Conservation (phyloP, 495 filamentous ascomycete genomes). For the Tuber melanosporum region DNA sequence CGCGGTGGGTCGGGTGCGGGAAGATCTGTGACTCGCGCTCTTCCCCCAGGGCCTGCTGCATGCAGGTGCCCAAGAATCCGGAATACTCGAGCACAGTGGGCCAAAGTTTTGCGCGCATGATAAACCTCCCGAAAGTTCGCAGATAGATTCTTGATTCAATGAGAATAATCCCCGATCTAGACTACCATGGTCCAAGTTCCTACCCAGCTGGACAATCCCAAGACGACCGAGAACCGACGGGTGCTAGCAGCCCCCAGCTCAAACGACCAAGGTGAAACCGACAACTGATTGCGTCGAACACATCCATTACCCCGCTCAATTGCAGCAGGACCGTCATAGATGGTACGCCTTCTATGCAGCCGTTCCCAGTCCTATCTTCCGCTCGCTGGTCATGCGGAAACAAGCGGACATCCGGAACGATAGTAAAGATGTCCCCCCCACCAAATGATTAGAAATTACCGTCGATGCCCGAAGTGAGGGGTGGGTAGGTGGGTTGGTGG, state of each 20-base stretch:
- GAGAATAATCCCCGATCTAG: neutral
- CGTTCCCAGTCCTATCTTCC: neutral
- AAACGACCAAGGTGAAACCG: neutral
- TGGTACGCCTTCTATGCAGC: neutral
- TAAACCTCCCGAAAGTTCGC: too few species aligned
- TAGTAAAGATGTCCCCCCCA: neutral
- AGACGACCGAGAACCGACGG: neutral
- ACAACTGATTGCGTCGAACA: neutral
- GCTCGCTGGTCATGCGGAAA: neutral
- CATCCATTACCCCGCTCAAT: neutral
- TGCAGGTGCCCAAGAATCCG: neutral
- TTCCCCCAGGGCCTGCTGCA: neutral
- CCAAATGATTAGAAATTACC: neutral
- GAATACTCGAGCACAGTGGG: neutral
- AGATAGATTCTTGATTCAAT: neutral
- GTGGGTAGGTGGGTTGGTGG: too few species aligned
- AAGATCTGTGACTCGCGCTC: neutral
- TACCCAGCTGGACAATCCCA: neutral
- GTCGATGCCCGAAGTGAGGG: neutral
- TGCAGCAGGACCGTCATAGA: neutral
- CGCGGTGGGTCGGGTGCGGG: neutral
- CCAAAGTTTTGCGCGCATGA: neutral
- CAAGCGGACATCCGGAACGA: neutral
- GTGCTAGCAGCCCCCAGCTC: neutral
- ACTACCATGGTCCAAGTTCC: neutral